Evolutionary conservation across 176 grass and related monocot species (phyloP), one percentile per base, ranked within the genome.

Genomic region (Carex littledalei): DNA sequence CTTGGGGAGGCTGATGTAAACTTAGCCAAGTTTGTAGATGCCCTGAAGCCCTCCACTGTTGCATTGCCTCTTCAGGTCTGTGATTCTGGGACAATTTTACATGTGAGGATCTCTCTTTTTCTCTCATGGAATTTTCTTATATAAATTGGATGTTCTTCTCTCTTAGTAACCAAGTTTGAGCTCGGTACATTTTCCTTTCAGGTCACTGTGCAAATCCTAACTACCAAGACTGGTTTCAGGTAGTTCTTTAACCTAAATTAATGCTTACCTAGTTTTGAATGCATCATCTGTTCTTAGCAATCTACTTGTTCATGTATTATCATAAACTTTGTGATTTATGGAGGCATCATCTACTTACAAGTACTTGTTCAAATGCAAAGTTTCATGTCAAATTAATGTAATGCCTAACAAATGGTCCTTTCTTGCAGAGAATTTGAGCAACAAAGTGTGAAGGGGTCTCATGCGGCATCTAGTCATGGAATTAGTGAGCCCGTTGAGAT

Each of bases 151-250:
- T 53, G 35, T 76, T 9, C 7, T 53, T 74, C 61, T 55, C 63
- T 53, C 61, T 88, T 35, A 61, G 71, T 84, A 82, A 85, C 34
- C 83, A 77, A 95, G 18, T 4, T 68, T 81, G 29, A 85, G 85
- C n/a, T 84, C 82, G 88, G 29, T 88, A 81, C 24, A 63, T 79
- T 84, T 86, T 12, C 8, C 12, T 89, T 86, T 88, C 89, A 99
- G 96, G 81, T 99, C 69, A 99, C 91, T 43, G 93, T 94, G 65
- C 96, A 99, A 70, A 93, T 99, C 65, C 91, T 99, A 31, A 87
- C 90, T 43, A 91, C 93, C 57, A 99, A 99, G 93, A 99, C 96
- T 88, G 96, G 96, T 81, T 99, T 99, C 85, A 99, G 96, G 96
- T 99, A 53, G 55, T 84, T 31, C 49, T 78, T 79, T 17, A 86